These are phyloP conservation scores for Heritiera littoralis DNA, from an alignment of 345 rosid genomes.

Conservation along the genomic window DNA sequence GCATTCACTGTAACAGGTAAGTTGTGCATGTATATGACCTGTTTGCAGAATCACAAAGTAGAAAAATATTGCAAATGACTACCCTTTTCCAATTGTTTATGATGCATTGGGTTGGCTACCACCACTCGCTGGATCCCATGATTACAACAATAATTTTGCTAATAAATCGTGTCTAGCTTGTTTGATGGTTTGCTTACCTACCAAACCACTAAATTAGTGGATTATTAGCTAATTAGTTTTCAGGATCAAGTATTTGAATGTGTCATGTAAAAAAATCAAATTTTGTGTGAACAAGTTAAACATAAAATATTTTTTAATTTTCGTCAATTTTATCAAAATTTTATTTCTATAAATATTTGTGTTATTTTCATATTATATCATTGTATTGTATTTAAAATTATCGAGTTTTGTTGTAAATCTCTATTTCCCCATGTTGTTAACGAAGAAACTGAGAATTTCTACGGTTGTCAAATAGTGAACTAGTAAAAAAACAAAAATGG, in stretches of 20 bases:
- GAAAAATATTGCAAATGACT: background rate
- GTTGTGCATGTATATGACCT: background rate
- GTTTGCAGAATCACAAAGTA: background rate
- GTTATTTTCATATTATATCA: too few relatives aligned
- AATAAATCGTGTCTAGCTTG: background rate
- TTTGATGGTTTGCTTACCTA: conserved; percentile 10
- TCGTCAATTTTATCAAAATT: too few relatives aligned
- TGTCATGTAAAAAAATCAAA: too few relatives aligned
- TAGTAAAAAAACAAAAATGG: background rate
- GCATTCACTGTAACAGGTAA: background rate
- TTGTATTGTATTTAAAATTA: too few relatives aligned
- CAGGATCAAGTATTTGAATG: background rate
- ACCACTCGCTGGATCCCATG: background rate
- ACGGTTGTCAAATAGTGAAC: background rate
- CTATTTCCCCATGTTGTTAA: background rate
- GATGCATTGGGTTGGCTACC: background rate
- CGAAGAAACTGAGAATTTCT: background rate
- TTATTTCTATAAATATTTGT: too few relatives aligned
- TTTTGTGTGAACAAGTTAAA: too few relatives aligned
- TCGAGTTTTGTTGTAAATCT: background rate
- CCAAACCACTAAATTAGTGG: background rate
- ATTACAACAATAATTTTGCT: background rate
- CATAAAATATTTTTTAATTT: too few relatives aligned
- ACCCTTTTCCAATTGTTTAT: background rate
- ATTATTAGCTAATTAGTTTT: background rate